Conservation (phyloP, 163 green algal species). For the Prototheca wickerhamii region DNA sequence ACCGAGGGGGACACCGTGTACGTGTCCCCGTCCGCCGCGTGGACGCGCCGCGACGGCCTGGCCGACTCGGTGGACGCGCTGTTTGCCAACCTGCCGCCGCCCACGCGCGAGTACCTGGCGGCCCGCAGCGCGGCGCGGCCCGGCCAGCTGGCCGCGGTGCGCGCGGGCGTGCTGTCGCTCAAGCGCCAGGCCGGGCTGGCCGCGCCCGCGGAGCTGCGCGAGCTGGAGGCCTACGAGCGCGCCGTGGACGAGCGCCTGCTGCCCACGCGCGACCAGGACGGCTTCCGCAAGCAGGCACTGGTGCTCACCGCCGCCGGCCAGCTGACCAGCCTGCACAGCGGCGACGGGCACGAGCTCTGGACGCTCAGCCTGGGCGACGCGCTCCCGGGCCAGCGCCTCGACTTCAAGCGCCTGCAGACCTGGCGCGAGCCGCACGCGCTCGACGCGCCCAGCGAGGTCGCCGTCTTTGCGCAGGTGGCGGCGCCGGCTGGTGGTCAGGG, state of each 20-base stretch:
- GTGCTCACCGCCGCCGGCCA: constrained; percentile 51
- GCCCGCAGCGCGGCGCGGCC: constrained; percentile 13
- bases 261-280: constrained; percentile 61
- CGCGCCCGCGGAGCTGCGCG: constrained; percentile 37
- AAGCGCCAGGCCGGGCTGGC: constrained; percentile 62
- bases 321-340: constrained; percentile 77
- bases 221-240: constrained; percentile 38
- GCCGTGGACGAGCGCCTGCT: constrained; percentile 31
- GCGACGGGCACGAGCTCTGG: constrained; percentile 82
- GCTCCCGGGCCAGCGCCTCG: not conserved
- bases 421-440: not conserved
- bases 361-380: constrained; percentile 14
- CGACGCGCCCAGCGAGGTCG: constrained; percentile 19
- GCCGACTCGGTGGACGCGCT: constrained; percentile 10
- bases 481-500: not conserved
- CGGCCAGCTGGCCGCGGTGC: constrained; percentile 29
- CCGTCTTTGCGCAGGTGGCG: constrained; percentile 1
- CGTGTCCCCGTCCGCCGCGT: too few species aligned
- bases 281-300: constrained; percentile 72
- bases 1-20: too few species aligned
- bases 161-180: constrained; percentile 52
- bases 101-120: constrained; percentile 21
- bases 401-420: constrained; percentile 2
- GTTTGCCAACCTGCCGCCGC: constrained; percentile 63
- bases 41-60: not conserved